Percentiles rank a stretch among this genome's conserved stretches.
Conservation (phyloP, 495 filamentous ascomycete genomes). For the Podospora comata region DNA sequence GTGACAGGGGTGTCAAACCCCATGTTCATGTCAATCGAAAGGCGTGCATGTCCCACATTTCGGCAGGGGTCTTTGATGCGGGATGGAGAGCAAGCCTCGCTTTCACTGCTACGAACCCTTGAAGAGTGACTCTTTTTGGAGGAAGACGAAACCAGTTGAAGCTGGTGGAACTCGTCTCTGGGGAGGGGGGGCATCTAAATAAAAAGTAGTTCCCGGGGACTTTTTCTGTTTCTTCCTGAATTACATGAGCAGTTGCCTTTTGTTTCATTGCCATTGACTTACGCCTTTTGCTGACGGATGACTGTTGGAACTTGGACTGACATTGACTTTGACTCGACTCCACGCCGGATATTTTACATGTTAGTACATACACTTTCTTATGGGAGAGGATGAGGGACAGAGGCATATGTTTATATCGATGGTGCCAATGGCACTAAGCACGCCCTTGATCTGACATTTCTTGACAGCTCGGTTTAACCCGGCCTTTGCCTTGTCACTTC, state of each 20-base stretch:
- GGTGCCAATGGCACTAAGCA: neutral
- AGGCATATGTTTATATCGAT: constrained; percentile 8
- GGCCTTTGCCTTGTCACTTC: neutral
- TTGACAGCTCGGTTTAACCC: constrained; percentile 6
- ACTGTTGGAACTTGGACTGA: neutral
- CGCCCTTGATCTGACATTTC: constrained; percentile 21
- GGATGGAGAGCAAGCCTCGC: constrained; percentile 16
- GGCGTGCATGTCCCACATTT: constrained; percentile 27
- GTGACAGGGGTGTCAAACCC: constrained; percentile 17
- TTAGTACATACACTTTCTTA: neutral
- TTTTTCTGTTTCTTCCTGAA: neutral
- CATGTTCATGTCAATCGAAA: constrained; percentile 36
- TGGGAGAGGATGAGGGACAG: neutral
- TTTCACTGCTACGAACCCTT: constrained; percentile 6
- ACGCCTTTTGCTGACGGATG: neutral
- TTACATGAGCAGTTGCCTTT: neutral
- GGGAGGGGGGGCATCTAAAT: constrained; percentile 17
- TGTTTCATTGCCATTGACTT: neutral
- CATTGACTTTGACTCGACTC: neutral
- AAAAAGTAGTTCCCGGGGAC: constrained; percentile 15
- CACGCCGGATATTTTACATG: neutral
- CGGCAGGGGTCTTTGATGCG: neutral
- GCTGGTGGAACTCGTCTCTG: constrained; percentile 18
- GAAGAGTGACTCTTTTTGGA: constrained; percentile 22
- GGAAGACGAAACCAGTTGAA: constrained; percentile 24